Conservation (phyloP, 768 basidiomycete genomes). For the Naematelia aurantialba region DNA sequence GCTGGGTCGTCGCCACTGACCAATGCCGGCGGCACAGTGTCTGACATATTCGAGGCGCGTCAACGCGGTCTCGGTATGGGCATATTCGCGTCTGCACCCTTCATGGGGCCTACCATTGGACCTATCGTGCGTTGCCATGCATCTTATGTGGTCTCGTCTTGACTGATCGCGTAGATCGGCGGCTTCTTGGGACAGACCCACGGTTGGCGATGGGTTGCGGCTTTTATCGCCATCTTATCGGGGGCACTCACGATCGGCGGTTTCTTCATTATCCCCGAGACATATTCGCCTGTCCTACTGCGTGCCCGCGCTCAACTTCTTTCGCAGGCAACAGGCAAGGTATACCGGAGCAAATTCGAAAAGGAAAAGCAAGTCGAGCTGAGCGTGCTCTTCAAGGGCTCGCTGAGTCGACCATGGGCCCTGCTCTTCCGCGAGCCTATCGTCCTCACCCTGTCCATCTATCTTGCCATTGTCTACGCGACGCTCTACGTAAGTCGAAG, state of each 20-base stretch:
- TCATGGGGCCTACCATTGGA: slow-evolving; percentile 38
- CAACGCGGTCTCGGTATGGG: slow-evolving; percentile 14
- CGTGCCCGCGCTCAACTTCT: slow-evolving; percentile 34
- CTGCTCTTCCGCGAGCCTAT: slow-evolving; percentile 48
- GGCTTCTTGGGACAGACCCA: slow-evolving; percentile 42
- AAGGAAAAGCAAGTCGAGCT: slow-evolving; percentile 25
- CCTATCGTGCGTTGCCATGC: slow-evolving; percentile 35
- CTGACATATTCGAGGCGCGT: neutral
- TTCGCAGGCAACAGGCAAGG: slow-evolving; percentile 32
- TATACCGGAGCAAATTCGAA: slow-evolving; percentile 39
- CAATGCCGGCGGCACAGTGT: slow-evolving; percentile 38
- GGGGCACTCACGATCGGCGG: slow-evolving; percentile 27
- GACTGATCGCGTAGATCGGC: too few species aligned
- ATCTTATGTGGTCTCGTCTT: too few species aligned
- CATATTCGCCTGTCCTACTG: slow-evolving; percentile 46
- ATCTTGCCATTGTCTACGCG: slow-evolving; percentile 19
- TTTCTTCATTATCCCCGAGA: slow-evolving; percentile 42
- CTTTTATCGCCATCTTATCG: slow-evolving; percentile 39
- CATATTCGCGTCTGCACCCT: slow-evolving; percentile 36
- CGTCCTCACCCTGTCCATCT: slow-evolving; percentile 39
- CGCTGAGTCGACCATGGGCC: slow-evolving; percentile 41
- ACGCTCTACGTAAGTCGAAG: slow-evolving; percentile 13
- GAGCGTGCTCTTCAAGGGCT: slow-evolving; percentile 30
- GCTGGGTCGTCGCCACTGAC: slow-evolving; percentile 48
- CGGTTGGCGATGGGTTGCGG: slow-evolving; percentile 46